Conservation (phyloP, 2,329 filamentous ascomycete genomes). For the Neofusicoccum parvum region DNA sequence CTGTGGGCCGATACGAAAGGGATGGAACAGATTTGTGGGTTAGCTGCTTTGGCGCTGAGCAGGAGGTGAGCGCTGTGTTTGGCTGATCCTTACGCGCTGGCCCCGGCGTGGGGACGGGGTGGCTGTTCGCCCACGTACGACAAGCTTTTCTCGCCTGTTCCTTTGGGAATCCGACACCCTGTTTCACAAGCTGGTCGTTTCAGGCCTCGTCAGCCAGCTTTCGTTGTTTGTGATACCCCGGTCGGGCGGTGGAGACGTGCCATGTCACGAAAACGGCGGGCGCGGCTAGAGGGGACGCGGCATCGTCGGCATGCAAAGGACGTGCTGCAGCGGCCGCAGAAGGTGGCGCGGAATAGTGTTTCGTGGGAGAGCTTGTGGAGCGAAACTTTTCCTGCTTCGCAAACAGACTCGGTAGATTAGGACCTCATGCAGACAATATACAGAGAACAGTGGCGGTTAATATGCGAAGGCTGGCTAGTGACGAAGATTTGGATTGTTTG, state of each 20-base stretch:
- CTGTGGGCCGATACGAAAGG: neutral
- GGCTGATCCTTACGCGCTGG: neutral
- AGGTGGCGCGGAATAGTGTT: neutral
- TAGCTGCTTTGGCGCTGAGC: neutral
- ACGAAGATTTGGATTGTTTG: too few species aligned
- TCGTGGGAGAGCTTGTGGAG: neutral
- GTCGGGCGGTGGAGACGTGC: neutral
- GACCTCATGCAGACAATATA: too few species aligned
- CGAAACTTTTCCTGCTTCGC: too few species aligned
- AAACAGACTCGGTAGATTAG: too few species aligned
- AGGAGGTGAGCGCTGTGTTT: neutral
- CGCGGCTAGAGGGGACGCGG: neutral
- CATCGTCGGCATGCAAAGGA: too few species aligned
- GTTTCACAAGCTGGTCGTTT: slow-evolving; percentile 1
- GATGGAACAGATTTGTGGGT: neutral
- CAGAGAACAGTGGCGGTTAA: too few species aligned
- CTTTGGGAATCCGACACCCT: neutral
- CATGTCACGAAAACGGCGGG: neutral
- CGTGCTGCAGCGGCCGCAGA: too few species aligned
- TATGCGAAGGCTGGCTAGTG: too few species aligned
- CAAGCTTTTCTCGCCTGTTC: neutral
- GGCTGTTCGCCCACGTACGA: neutral
- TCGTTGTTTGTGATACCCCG: neutral
- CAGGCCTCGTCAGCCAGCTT: neutral
- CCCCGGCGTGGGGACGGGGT: neutral